Base-by-base conservation (phyloP, 805 yeast genomes). In the Monosporozyma servazzii region DNA sequence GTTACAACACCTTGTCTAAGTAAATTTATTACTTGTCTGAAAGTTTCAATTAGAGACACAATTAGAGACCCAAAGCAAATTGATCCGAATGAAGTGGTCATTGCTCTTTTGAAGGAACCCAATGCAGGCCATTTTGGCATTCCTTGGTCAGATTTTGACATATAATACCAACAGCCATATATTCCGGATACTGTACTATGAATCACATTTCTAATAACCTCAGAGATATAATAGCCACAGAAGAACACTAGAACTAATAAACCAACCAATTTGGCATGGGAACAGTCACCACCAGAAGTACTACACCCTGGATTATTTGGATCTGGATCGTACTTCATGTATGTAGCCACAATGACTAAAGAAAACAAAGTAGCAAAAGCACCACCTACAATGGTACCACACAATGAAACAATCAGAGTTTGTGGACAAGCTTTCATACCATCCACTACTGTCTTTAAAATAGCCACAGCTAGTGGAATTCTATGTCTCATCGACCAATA, bases 121-220 rank as follows among this genome's bases (percentile, higher is more conserved):
- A 82, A 71, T 0, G 95, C 93, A 3, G 96, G 91, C 72, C 78
- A 76, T 59, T 64, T 75, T 31, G 96, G 96, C 71, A 79, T 83
- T 2, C 89, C 89, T 64, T 84, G 84, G 63, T 83, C 88, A 11
- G 88, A 79, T 51, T 75, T 74, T 18, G 85, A 77, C 67, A 86
- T 77, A 68, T 88, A 90, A 68, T 87, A 89, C 96, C 97, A 90
- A 8, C 91, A 79, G 9, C 96, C 96, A 64, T 79, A 90, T 18
- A 88, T 80, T 25, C 96, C 96, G 23, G 91, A 76, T 46, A 88
- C 81, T 0, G 89, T 79, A 21, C 84, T 86, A 62, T 90, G 95
- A 37, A 88, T 82, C 15, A 86, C 75, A 60, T 86, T 88, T 68
- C 82, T 81, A 52, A 87, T 73, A 18, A 89, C 93, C 68, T 88